phyloP scores from a whole-genome alignment of 352 stramenopile genomes.

The Globisporangium spiculum region DNA sequence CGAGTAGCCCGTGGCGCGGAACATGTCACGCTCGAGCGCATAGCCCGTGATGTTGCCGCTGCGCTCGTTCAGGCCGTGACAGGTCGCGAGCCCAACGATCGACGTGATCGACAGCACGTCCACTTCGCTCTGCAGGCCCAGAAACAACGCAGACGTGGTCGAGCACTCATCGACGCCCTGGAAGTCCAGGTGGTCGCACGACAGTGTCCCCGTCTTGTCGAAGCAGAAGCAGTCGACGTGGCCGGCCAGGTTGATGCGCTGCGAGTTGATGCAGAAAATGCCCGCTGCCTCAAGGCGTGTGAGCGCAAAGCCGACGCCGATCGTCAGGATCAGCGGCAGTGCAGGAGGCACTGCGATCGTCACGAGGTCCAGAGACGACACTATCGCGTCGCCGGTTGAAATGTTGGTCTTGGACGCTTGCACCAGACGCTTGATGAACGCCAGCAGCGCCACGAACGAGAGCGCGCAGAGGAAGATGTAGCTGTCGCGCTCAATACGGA shows the following conservation, averaged over 20 bases:
- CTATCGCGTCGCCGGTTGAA: slow-evolving; percentile 18
- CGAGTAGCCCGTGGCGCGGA: slow-evolving; percentile 56
- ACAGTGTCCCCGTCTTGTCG: slow-evolving; percentile 82
- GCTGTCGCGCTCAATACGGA: slow-evolving; percentile 67
- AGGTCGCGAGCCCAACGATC: slow-evolving; percentile 66
- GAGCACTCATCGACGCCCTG: slow-evolving; percentile 66
- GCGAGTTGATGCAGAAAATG: slow-evolving; percentile 71
- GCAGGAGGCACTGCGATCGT: slow-evolving; percentile 57
- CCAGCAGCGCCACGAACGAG: slow-evolving; percentile 36
- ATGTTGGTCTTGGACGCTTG: slow-evolving; percentile 30
- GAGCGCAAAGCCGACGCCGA: slow-evolving; percentile 55
- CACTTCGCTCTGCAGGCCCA: slow-evolving; percentile 61
- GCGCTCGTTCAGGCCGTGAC: slow-evolving; percentile 57
- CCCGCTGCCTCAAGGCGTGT: slow-evolving; percentile 38
- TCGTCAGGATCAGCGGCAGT: slow-evolving; percentile 55
- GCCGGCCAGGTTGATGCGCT: slow-evolving; percentile 66
- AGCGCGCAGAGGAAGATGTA: slow-evolving; percentile 57
- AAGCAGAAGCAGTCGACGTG: slow-evolving; percentile 81
- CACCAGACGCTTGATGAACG: slow-evolving; percentile 52
- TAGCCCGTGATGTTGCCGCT: slow-evolving; percentile 59
- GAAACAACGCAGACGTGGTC: slow-evolving; percentile 29
- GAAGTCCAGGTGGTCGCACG: slow-evolving; percentile 70
- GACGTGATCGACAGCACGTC: slow-evolving; percentile 59
- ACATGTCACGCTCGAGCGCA: slow-evolving; percentile 74
- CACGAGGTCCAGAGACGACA: slow-evolving; percentile 54